A percentile compares a stretch with the other conserved stretches of the same genome.
Evolutionary conservation across 495 filamentous ascomycete genomes (phyloP).

Genomic region (Pseudotulostoma volvatum): DNA sequence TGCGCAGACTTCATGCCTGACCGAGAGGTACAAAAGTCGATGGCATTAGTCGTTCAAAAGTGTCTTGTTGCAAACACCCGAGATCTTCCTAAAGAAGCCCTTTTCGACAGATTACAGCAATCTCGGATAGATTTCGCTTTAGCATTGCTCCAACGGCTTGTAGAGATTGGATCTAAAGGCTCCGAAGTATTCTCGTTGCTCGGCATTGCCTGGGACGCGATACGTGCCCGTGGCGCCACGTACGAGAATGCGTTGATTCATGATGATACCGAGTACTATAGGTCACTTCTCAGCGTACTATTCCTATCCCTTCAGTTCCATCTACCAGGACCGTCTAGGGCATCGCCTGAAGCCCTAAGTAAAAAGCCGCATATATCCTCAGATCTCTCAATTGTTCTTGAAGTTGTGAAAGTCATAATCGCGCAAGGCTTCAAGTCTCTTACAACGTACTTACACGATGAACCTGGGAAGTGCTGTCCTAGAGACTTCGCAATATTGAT

Average conservation of each 20-base stretch:
- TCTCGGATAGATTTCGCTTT: conserved; percentile 60
- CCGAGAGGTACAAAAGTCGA: conserved; percentile 45
- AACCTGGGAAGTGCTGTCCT: conserved; percentile 35
- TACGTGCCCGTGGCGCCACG: conserved; percentile 44
- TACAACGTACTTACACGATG: conserved; percentile 53
- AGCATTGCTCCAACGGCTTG: conserved; percentile 58
- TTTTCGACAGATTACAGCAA: conserved; percentile 56
- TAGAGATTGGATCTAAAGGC: conserved; percentile 41
- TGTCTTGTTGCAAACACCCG: conserved; percentile 57
- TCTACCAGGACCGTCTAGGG: conserved; percentile 13
- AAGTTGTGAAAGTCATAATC: conserved; percentile 62
- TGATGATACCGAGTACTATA: conserved; percentile 56
- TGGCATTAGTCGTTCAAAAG: conserved; percentile 48
- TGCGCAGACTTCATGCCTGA: conserved; percentile 48
- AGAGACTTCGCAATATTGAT: conserved; percentile 76
- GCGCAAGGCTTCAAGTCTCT: conserved; percentile 65
- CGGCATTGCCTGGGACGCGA: conserved; percentile 45
- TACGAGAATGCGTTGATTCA: conserved; percentile 44
- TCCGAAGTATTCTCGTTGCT: conserved; percentile 48
- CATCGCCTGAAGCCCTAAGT: conserved; percentile 18
- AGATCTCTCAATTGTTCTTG: conserved; percentile 40
- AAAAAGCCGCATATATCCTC: conserved; percentile 23
- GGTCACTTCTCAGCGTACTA: conserved; percentile 66
- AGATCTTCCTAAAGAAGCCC: conserved; percentile 46
- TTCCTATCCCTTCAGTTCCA: conserved; percentile 65